phyloP scores from a whole-genome alignment of 2,329 filamentous ascomycete genomes.

The Exophiala calicioides region DNA sequence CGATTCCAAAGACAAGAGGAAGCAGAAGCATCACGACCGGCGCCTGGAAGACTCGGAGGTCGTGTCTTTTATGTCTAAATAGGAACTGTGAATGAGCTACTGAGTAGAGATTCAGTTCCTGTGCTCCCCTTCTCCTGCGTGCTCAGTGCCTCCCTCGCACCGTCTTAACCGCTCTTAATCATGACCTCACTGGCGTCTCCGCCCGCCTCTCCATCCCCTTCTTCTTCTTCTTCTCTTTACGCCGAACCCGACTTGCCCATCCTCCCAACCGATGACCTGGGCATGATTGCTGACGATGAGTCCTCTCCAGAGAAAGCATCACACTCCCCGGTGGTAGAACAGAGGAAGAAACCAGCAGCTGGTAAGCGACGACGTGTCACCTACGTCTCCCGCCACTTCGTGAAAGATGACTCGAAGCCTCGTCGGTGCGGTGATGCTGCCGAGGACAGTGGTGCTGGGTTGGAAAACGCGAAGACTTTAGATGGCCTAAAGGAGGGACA shows the following conservation, averaged over 20 bases:
- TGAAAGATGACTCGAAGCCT: constrained; percentile 5
- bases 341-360: constrained; percentile 10
- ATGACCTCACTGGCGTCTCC: not conserved
- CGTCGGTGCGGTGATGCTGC: too few species aligned
- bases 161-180: not conserved
- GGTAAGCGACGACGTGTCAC: constrained; percentile 20
- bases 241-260: constrained; percentile 12
- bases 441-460: not conserved
- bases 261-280: constrained; percentile 21
- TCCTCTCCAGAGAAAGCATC: not conserved
- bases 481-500: too few species aligned
- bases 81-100: too few species aligned
- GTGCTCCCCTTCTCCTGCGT: too few species aligned
- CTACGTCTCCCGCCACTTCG: constrained; percentile 30
- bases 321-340: not conserved
- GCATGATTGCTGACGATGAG: constrained; percentile 25
- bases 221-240: constrained; percentile 15
- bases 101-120: too few species aligned
- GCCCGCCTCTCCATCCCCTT: constrained; percentile 3
- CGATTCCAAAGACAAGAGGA: too few species aligned
- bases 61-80: too few species aligned
- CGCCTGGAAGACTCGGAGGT: too few species aligned
- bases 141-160: not conserved
- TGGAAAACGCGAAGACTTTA: not conserved
- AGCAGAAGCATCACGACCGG: too few species aligned